phyloP scores from a whole-genome alignment of 1,139 yeast genomes.

The Suhomyces choctaworum region DNA sequence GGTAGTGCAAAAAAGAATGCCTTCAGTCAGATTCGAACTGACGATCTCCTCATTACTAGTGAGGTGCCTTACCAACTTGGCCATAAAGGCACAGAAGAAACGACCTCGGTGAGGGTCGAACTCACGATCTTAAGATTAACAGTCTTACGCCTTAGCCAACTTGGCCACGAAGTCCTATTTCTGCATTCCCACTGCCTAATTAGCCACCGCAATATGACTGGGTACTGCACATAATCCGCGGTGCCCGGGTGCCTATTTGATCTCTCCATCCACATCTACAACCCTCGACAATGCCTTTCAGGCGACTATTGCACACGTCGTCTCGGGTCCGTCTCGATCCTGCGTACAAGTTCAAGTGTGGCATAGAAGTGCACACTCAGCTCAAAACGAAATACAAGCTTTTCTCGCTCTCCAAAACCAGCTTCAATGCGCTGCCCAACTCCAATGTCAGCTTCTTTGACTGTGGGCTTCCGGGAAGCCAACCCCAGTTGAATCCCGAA shows the following conservation, averaged over 20 bases:
- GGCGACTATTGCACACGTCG: conserved; percentile 1
- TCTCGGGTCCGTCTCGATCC: conserved; percentile 16
- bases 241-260: no score
- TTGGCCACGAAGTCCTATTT: conserved; percentile 23
- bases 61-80: conserved; percentile 93
- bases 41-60: conserved; percentile 89
- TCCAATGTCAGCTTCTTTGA: conserved; percentile 76
- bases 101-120: conserved; percentile 50
- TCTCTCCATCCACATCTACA: neutral
- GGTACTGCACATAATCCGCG: neutral
- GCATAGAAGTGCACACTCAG: conserved; percentile 92
- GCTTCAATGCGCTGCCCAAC: conserved; percentile 62
- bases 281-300: neutral
- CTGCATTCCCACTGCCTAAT: neutral
- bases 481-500: conserved; percentile 77
- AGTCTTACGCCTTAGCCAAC: conserved; percentile 58
- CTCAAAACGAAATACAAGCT: conserved; percentile 70
- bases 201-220: neutral
- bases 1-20: conserved; percentile 40
- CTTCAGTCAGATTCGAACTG: conserved; percentile 84
- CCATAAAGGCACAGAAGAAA: conserved; percentile 20
- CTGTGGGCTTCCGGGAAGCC: conserved; percentile 89
- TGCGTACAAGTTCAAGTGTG: conserved; percentile 63
- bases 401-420: conserved; percentile 61
- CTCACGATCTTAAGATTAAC: conserved; percentile 51